Evolutionary conservation across 2,329 filamentous ascomycete species (phyloP).

Genomic region (Fusarium sp.): DNA sequence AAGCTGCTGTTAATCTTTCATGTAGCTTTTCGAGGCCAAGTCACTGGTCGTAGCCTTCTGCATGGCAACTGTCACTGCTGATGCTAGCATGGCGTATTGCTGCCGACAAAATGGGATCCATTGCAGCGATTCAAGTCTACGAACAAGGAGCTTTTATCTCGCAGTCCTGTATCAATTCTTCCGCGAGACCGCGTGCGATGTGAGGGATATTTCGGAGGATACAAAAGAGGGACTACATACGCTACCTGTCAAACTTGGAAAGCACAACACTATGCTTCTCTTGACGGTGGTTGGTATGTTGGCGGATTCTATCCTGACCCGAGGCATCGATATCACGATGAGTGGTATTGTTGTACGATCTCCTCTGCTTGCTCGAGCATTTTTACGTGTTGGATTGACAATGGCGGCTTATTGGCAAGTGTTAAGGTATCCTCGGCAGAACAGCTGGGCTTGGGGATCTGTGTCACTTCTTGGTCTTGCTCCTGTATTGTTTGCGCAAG

Average conservation of each 20-base stretch:
- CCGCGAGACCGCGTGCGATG: conserved; percentile 28
- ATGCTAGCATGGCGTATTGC: conserved; percentile 23
- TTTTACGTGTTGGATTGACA: conserved; percentile 15
- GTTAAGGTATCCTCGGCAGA: conserved; percentile 19
- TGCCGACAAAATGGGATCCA: conserved; percentile 13
- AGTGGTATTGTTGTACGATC: not conserved
- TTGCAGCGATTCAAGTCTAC: conserved; percentile 2
- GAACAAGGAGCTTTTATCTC: conserved; percentile 17
- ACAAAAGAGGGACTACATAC: conserved; percentile 22
- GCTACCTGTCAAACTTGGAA: conserved; percentile 27
- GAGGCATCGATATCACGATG: conserved; percentile 1
- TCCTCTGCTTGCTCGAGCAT: not conserved
- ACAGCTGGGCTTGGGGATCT: conserved; percentile 23
- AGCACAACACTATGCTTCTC: conserved; percentile 15
- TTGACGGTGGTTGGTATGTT: conserved; percentile 1
- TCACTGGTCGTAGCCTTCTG: conserved; percentile 26
- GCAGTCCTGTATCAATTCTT: conserved; percentile 27
- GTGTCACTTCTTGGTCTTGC: conserved; percentile 23
- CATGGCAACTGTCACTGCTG: conserved; percentile 25
- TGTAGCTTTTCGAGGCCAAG: conserved; percentile 25
- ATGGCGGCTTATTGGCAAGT: conserved; percentile 27
- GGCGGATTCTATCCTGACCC: conserved; percentile 14
- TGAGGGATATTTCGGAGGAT: conserved; percentile 24
- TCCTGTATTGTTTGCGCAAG: conserved; percentile 27
- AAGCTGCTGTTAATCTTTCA: not conserved